Evolutionary conservation across 1,284 basidiomycete species (phyloP), one percentile per base, ranked within the genome.

Genomic region (Apiotrichum brassicae): DNA sequence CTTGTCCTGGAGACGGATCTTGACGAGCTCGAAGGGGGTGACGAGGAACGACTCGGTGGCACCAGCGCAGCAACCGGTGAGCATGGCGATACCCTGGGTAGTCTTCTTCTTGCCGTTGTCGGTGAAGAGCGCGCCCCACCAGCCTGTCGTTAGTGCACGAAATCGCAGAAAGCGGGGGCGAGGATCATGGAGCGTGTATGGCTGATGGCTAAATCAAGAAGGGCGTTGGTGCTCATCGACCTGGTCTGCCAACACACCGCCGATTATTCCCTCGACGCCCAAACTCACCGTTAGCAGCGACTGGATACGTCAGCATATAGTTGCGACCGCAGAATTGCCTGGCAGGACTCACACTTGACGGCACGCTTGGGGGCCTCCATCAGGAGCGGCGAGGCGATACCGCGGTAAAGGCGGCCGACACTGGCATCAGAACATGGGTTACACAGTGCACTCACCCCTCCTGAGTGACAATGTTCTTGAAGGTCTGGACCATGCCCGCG

Each of bases 291-390:
- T 71, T 70, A 25, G 64, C 67, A 33, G 58, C 67, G 55, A 70
- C 64, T 66, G 44, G n/a, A 30, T 12, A 14, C 19, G 32, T 48
- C 22, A 38, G 19, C 34, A 18, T 36, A n/a, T n/a, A n/a, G n/a
- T n/a, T n/a, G n/a, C n/a, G n/a, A n/a, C n/a, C n/a, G n/a, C n/a
- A n/a, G n/a, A n/a, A n/a, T n/a, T n/a, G n/a, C n/a, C 44, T 2
- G 32, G 87, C 87, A 57, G 7, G 22, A 87, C 88, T 60, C 52
- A 77, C 92, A 99, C 80, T 99, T 99, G 54, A 93, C 86, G 18
- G 94, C 94, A 75, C 94, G 83, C 77, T 99, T 99, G 5, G 94
- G 95, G 20, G 95, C 95, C 75, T 99, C 94, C 48, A 98, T 77
- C 68, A 97, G 81, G 23, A 99, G 75, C 19, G 95, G 95, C 7